phyloP scores from a whole-genome alignment of 2,329 filamentous ascomycete genomes.

The Amauroascus niger region DNA sequence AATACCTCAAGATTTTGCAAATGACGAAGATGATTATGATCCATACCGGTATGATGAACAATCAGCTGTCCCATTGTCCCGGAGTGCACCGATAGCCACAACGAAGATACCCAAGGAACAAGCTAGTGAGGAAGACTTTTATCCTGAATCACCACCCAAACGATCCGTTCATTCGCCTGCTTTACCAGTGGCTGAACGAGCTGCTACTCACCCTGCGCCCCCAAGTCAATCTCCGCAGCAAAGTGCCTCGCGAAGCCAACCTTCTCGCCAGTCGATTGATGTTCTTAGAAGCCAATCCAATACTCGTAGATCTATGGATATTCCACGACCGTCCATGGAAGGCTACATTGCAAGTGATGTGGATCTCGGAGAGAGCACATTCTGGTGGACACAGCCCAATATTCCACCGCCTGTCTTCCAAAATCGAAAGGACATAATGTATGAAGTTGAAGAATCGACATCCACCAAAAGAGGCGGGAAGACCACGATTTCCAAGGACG shows the following conservation, averaged over 20 bases:
- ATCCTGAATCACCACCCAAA: constrained; percentile 35
- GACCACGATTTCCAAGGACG: constrained; percentile 62
- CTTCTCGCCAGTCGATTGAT: constrained; percentile 53
- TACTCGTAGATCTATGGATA: constrained; percentile 60
- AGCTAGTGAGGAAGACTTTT: constrained; percentile 39
- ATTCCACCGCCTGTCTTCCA: constrained; percentile 73
- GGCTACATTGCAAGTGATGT: constrained; percentile 83
- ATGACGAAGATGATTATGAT: constrained; percentile 45
- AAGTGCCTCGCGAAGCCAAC: constrained; percentile 35
- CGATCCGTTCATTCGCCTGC: constrained; percentile 28
- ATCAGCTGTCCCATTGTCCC: constrained; percentile 21
- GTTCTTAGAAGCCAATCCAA: constrained; percentile 44
- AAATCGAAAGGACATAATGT: constrained; percentile 70
- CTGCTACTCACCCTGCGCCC: constrained; percentile 39
- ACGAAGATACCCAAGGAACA: constrained; percentile 25
- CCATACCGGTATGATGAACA: constrained; percentile 42
- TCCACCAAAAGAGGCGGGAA: constrained; percentile 60
- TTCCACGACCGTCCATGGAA: constrained; percentile 62
- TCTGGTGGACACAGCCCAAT: constrained; percentile 82
- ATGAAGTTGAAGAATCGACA: constrained; percentile 69
- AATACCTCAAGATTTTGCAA: constrained; percentile 41
- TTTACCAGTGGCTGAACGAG: constrained; percentile 33
- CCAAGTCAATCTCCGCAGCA: constrained; percentile 35
- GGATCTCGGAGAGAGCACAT: constrained; percentile 61
- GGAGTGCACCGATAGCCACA: constrained; percentile 18